Conservation (phyloP, 2,329 filamentous ascomycete genomes). For the Trichoderma atrobrunneum region DNA sequence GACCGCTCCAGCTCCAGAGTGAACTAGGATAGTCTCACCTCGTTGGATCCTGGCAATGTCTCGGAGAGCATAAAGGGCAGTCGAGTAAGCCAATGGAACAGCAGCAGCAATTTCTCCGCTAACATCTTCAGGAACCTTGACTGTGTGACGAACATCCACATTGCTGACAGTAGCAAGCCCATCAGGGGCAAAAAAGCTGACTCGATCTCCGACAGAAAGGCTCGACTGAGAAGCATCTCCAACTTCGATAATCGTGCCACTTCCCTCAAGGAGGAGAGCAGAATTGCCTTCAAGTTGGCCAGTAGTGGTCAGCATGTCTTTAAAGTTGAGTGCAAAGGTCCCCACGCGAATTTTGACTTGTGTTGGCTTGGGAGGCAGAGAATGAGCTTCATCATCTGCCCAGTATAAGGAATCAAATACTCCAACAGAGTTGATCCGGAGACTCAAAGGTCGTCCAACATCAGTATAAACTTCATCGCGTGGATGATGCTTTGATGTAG, state of each 20-base stretch:
- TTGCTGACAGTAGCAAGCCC: slow-evolving; percentile 15
- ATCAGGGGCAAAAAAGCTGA: slow-evolving; percentile 13
- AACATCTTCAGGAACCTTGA: slow-evolving; percentile 3
- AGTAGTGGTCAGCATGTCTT: slow-evolving; percentile 10
- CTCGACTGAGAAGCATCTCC: slow-evolving; percentile 5
- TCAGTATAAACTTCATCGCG: slow-evolving; percentile 5
- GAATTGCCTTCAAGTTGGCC: slow-evolving; percentile 2
- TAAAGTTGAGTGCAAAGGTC: slow-evolving; percentile 13
- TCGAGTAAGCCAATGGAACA: slow-evolving; percentile 13
- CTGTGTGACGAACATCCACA: background rate
- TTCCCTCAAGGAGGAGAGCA: slow-evolving; percentile 9
- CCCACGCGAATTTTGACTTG: slow-evolving; percentile 10
- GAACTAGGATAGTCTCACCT: slow-evolving; percentile 26
- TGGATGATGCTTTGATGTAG: slow-evolving; percentile 10
- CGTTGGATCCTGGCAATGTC: slow-evolving; percentile 27
- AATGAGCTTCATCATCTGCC: slow-evolving; percentile 2
- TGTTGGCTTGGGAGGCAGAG: background rate
- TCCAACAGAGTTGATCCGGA: slow-evolving; percentile 5
- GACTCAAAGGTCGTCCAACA: background rate
- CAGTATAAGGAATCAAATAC: slow-evolving; percentile 15
- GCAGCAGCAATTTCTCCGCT: background rate
- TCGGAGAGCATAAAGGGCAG: slow-evolving; percentile 22
- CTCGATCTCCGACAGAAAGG: slow-evolving; percentile 9
- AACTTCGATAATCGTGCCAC: background rate
- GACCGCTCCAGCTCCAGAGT: slow-evolving; percentile 24